phyloP scores from a whole-genome alignment of 83 land plant species.

The Isoetes engelmannii region DNA sequence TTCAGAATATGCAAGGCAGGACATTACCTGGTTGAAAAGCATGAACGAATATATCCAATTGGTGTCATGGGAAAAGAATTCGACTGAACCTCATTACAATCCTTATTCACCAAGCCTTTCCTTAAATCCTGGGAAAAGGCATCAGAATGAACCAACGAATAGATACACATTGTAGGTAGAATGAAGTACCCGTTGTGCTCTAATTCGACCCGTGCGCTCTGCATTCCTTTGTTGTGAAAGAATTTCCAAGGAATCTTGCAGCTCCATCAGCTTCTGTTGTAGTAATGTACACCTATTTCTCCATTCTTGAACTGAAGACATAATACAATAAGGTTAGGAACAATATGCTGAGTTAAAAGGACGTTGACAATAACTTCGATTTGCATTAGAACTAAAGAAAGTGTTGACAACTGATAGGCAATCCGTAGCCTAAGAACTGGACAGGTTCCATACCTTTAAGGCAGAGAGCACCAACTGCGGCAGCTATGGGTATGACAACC shows the following conservation, averaged over 20 bases:
- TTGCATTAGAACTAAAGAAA: too few species aligned
- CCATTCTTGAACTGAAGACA: constrained; percentile 25
- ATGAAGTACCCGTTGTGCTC: constrained; percentile 33
- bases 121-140: constrained; percentile 44
- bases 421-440: too few species aligned
- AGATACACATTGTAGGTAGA: neutral
- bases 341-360: too few species aligned
- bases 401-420: too few species aligned
- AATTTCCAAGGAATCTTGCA: constrained; percentile 19
- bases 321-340: too few species aligned
- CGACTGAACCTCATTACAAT: constrained; percentile 19
- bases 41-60: constrained; percentile 69
- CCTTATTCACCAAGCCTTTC: constrained; percentile 39
- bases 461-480: too few species aligned
- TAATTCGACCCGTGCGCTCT: constrained; percentile 39
- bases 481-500: too few species aligned
- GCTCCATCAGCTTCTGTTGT: constrained; percentile 13
- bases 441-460: too few species aligned
- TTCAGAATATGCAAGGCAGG: too few species aligned
- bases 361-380: too few species aligned
- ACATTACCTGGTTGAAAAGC: constrained; percentile 81
- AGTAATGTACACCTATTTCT: constrained; percentile 7
- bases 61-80: constrained; percentile 80
- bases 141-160: neutral
- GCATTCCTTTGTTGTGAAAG: constrained; percentile 29